Percentiles rank a stretch among this genome's conserved stretches.
These are phyloP conservation scores for Ustilago bromivora DNA, from an alignment of 1,284 basidiomycete genomes.

Conservation along the genomic window DNA sequence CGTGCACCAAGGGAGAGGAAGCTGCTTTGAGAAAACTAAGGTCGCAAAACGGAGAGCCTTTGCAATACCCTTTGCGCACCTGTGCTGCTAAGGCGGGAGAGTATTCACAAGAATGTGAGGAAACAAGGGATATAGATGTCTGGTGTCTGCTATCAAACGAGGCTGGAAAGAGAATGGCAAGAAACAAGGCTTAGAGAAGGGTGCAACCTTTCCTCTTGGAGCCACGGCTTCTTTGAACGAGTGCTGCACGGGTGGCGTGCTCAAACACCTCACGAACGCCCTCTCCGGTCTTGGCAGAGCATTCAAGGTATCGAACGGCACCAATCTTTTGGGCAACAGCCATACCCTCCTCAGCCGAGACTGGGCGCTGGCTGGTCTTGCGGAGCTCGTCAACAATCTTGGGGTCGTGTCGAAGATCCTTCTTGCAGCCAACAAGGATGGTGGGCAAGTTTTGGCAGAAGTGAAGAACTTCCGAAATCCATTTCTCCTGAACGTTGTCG, in stretches of 20 bases:
- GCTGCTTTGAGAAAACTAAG: neutral
- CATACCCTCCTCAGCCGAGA: slow-evolving; percentile 74
- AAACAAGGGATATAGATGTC: slow-evolving; percentile 5
- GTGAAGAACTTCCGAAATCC: slow-evolving; percentile 93
- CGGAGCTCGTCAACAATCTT: slow-evolving; percentile 70
- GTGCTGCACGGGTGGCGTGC: slow-evolving; percentile 83
- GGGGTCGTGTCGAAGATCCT: slow-evolving; percentile 69
- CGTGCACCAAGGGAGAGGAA: neutral
- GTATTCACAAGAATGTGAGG: neutral
- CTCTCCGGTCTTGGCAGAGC: slow-evolving; percentile 87
- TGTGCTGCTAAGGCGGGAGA: neutral
- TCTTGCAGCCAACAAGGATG: slow-evolving; percentile 93
- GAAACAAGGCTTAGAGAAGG: slow-evolving; percentile 72
- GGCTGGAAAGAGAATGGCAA: neutral
- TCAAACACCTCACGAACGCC: slow-evolving; percentile 94
- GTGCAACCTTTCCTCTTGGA: slow-evolving; percentile 73
- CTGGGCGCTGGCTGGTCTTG: slow-evolving; percentile 69
- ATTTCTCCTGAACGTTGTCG: slow-evolving; percentile 97
- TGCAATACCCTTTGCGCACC: neutral
- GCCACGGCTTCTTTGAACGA: slow-evolving; percentile 72
- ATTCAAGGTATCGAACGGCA: slow-evolving; percentile 88
- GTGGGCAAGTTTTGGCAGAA: slow-evolving; percentile 88
- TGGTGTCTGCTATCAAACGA: slow-evolving; percentile 1
- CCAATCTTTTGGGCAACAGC: slow-evolving; percentile 89
- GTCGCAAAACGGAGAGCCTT: neutral